Conservation (phyloP, 352 stramenopile species). For the Phytophthora ramorum region DNA sequence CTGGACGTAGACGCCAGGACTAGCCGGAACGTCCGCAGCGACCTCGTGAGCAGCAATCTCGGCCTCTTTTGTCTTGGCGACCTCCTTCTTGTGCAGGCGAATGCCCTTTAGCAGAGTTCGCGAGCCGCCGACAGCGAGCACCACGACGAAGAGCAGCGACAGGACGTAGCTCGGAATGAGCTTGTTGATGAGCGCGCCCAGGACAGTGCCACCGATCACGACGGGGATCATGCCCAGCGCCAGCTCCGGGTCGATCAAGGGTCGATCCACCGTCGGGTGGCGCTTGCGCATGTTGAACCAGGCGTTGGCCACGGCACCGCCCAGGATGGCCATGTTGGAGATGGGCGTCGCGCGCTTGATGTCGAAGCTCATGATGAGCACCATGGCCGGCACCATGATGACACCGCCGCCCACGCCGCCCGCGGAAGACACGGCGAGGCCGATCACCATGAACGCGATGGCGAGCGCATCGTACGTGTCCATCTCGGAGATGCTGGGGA, state of each 20-base stretch:
- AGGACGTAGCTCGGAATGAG: conserved; percentile 67
- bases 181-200: conserved; percentile 65
- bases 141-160: conserved; percentile 60
- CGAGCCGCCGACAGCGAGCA: conserved; percentile 45
- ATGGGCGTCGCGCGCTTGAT: conserved; percentile 71
- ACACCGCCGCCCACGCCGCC: conserved; percentile 57
- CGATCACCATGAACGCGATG: conserved; percentile 58
- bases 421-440: conserved; percentile 52
- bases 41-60: conserved; percentile 11
- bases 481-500: conserved; percentile 46
- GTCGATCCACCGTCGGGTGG: conserved; percentile 58
- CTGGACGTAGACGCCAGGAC: conserved; percentile 28
- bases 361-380: conserved; percentile 72
- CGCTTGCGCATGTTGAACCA: conserved; percentile 72
- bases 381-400: conserved; percentile 65
- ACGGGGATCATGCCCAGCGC: conserved; percentile 68
- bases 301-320: conserved; percentile 65
- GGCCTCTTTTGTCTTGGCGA: conserved; percentile 34
- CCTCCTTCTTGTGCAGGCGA: conserved; percentile 47
- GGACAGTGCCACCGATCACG: conserved; percentile 61
- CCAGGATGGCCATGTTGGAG: conserved; percentile 72
- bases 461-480: conserved; percentile 49
- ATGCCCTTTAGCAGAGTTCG: conserved; percentile 39
- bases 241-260: conserved; percentile 67
- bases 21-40: conserved; percentile 6